phyloP scores from a whole-genome alignment of 2,329 filamentous ascomycete genomes.

The Monilinia laxa region DNA sequence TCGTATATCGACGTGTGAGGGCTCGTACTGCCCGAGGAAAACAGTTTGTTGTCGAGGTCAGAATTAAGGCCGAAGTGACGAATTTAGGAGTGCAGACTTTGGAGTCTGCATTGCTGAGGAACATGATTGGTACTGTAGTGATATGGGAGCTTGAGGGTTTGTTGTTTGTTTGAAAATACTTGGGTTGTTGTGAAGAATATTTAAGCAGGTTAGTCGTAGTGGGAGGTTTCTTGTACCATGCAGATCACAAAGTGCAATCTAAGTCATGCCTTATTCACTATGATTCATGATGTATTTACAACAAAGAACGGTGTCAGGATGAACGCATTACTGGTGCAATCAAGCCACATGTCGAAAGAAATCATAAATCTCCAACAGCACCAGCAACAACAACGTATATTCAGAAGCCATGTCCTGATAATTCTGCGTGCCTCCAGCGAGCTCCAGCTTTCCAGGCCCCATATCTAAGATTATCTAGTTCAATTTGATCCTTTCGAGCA shows the following conservation, averaged over 20 bases:
- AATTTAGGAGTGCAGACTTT: not conserved
- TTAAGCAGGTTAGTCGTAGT: not conserved
- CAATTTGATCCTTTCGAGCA: conserved; percentile 1
- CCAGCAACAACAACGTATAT: not conserved
- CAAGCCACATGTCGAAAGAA: not conserved
- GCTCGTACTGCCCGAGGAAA: not conserved
- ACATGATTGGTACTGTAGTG: not conserved
- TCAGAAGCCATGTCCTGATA: not conserved
- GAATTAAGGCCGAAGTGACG: not conserved
- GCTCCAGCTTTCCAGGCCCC: conserved; percentile 7
- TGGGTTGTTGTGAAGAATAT: not conserved
- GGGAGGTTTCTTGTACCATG: not conserved
- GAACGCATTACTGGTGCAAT: not conserved
- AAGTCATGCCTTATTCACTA: not conserved
- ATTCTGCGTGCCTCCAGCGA: conserved; percentile 9
- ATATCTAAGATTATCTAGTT: not conserved
- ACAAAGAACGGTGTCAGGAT: not conserved
- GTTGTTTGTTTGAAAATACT: not conserved
- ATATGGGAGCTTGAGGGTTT: not conserved
- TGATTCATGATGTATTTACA: not conserved
- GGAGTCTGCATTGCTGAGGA: not conserved
- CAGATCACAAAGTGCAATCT: not conserved
- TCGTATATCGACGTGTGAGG: not conserved
- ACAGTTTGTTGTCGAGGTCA: not conserved
- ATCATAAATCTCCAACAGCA: not conserved